phyloP scores from a whole-genome alignment of 179 eudicot species.

The Kewa caespitosa region DNA sequence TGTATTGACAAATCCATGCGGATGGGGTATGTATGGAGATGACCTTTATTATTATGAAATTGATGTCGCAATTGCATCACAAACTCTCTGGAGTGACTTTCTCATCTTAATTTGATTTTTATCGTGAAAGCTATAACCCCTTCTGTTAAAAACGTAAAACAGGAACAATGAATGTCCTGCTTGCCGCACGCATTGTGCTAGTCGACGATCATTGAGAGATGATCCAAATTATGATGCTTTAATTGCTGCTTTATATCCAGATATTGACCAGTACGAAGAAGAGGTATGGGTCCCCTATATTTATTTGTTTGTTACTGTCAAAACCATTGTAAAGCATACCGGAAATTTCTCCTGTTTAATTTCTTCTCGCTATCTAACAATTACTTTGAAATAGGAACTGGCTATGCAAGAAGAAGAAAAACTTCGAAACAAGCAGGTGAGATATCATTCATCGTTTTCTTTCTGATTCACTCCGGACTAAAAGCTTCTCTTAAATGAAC shows the following conservation, averaged over 20 bases:
- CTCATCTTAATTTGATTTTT: not conserved
- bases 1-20: constrained; percentile 98
- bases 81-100: constrained; percentile 6
- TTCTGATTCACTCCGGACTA: not conserved
- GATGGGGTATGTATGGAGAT: constrained; percentile 55
- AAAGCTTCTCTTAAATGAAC: not conserved
- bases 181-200: constrained; percentile 97
- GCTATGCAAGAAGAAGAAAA: constrained; percentile 84
- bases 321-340: not conserved
- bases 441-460: constrained; percentile 7
- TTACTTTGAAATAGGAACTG: constrained; percentile 54
- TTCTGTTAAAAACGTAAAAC: constrained; percentile 16
- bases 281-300: constrained; percentile 55
- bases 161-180: constrained; percentile 99
- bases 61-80: not conserved
- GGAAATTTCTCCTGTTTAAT: not conserved
- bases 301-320: not conserved
- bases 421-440: constrained; percentile 79
- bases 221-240: constrained; percentile 87
- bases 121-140: constrained; percentile 1
- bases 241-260: constrained; percentile 72
- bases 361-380: constrained; percentile 4
- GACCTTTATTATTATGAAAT: constrained; percentile 10
- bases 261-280: constrained; percentile 86
- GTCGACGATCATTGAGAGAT: constrained; percentile 96